Percentiles rank a stretch among this genome's conserved stretches.
Conservation (phyloP, 805 yeast genomes). For the Komagataella pastoris region DNA sequence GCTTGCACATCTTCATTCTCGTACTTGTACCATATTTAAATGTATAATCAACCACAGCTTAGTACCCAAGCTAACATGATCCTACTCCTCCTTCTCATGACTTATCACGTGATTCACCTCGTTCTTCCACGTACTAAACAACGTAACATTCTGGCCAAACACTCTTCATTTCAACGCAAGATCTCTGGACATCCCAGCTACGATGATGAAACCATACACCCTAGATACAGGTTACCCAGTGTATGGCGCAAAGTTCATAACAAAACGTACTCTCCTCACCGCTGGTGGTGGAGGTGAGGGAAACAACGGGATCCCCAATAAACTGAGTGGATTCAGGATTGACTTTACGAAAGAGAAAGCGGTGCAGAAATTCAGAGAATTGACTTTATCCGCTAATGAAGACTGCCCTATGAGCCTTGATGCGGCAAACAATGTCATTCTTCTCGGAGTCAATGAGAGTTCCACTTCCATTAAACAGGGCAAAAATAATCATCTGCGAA, state of each 20-base stretch:
- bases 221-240: conserved; percentile 52
- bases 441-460: conserved; percentile 70
- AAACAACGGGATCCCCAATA: conserved; percentile 77
- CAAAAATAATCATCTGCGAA: conserved; percentile 59
- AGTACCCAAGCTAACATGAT: neutral
- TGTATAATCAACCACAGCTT: neutral
- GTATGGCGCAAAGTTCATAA: conserved; percentile 62
- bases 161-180: neutral
- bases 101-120: neutral
- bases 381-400: conserved; percentile 41
- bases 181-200: neutral
- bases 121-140: neutral
- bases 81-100: neutral
- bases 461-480: conserved; percentile 43
- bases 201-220: neutral
- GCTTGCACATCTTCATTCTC: neutral
- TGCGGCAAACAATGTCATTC: conserved; percentile 34
- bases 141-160: neutral
- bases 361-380: conserved; percentile 50
- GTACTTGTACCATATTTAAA: neutral
- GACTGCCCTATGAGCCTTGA: conserved; percentile 87
- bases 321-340: conserved; percentile 48
- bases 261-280: conserved; percentile 46
- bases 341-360: conserved; percentile 19
- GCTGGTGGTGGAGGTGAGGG: conserved; percentile 98